Base-by-base conservation (phyloP, 371 early-diverging fungal species). In the Conidiobolus incongruus region DNA sequence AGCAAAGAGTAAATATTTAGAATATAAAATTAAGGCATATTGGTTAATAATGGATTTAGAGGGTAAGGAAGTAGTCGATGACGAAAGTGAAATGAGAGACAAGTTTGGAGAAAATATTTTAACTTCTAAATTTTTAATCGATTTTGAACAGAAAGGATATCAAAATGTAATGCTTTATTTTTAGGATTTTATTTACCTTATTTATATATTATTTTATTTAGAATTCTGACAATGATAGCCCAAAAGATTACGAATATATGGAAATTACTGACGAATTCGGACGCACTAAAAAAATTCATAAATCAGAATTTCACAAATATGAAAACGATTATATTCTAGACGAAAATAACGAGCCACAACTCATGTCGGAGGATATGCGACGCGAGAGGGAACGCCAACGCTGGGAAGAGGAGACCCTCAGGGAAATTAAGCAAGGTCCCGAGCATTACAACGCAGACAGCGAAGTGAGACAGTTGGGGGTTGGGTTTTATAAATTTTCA, bases 241-340 rank as follows among this genome's bases (percentile, higher is more conserved):
- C 4, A 20, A n/a, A 8, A 20, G 11, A 4, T 37, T 16, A 21
- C 16, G 17, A 77, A 7, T 77, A 78, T 77, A 70, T 84, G 1
- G 81, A 81, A 42, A 68, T 71, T 47, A 63, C 64, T 6, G 85
- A 84, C 56, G 79, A 81, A 45, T 84, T 76, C 64, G 81, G 81
- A 3, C 59, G 85, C 15, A 72, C 78, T 21, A 65, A 77, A 13
- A 56, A 74, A 5, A 63, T 77, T 12, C 62, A 79, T 34, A 62
- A 59, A 45, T 72, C 75, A 17, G 62, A 79, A 44, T 35, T 37
- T 10, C 34, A 68, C n/a, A 37, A 47, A 40, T 50, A 50, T 32
- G 35, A 32, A 15, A 40, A 30, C 11, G 22, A 17, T 42, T 15
- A 20, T 24, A 13, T 31, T 6, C 13, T 31, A 6, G 13, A 31